Percentiles rank a stretch among this genome's conserved stretches.
phyloP scores from a whole-genome alignment of 371 early-diverging fungal genomes.

The Mortierella sp. region DNA sequence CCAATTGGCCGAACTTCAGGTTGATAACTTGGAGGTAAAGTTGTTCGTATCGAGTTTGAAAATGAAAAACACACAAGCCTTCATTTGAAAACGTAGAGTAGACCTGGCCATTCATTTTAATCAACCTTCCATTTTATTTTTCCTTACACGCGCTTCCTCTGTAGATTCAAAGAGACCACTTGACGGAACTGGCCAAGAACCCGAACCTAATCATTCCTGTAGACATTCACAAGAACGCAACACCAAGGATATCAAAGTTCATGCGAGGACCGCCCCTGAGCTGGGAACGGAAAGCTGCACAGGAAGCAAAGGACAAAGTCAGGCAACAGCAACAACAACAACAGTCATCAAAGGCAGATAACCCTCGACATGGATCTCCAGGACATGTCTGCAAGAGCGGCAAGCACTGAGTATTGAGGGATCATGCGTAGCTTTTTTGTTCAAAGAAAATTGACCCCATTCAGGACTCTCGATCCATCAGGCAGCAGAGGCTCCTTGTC shows the following conservation, averaged over 20 bases:
- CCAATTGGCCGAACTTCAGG: conserved; percentile 54
- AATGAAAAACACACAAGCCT: too few species aligned
- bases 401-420: conserved; percentile 23
- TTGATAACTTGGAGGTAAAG: conserved; percentile 49
- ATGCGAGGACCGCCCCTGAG: conserved; percentile 56
- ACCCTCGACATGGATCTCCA: conserved; percentile 28
- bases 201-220: conserved; percentile 57
- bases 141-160: neutral
- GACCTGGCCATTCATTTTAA: too few species aligned
- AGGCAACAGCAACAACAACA: conserved; percentile 20
- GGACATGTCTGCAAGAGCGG: conserved; percentile 46
- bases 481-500: neutral
- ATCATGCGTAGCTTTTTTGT: neutral
- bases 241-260: conserved; percentile 48
- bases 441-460: neutral
- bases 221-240: conserved; percentile 55
- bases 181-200: conserved; percentile 55
- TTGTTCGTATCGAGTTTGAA: neutral
- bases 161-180: conserved; percentile 53
- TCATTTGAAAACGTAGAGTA: too few species aligned
- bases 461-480: too few species aligned
- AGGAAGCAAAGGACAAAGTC: conserved; percentile 40
- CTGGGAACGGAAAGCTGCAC: conserved; percentile 56
- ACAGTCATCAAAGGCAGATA: conserved; percentile 9
- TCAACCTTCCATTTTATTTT: too few species aligned